phyloP scores from a whole-genome alignment of 768 basidiomycete genomes.

The Leccinum arenicola region DNA sequence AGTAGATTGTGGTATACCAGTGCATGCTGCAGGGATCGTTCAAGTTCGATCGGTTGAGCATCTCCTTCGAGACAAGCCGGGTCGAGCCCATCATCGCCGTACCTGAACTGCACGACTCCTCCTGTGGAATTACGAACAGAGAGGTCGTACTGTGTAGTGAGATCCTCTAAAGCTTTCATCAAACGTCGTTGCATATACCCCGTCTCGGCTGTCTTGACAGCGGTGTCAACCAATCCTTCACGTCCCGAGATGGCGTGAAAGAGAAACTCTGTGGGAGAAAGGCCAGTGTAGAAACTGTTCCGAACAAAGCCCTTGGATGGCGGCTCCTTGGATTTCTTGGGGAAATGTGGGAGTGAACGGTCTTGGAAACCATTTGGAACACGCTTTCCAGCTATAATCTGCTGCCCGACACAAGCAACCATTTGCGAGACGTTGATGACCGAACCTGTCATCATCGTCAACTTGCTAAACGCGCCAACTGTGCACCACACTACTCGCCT shows the following conservation, averaged over 20 bases:
- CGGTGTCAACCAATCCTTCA: conserved; percentile 98
- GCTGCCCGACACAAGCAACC: conserved; percentile 99
- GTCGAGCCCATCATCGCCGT: conserved; percentile 96
- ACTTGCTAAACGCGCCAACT: background rate
- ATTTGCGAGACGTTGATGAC: conserved; percentile 99
- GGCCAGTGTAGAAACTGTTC: conserved; percentile 93
- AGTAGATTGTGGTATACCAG: conserved; percentile 42
- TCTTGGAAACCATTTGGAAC: conserved; percentile 99
- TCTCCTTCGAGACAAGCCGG: conserved; percentile 96
- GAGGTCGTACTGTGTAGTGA: conserved; percentile 93
- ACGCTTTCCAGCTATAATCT: conserved; percentile 97
- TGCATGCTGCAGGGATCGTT: conserved; percentile 84
- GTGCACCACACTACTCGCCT: conserved; percentile 46
- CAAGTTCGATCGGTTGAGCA: conserved; percentile 87
- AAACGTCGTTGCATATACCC: conserved; percentile 99
- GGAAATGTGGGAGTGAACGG: conserved; percentile 97
- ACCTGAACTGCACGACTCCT: conserved; percentile 94
- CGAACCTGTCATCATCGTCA: conserved; percentile 61
- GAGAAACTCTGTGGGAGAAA: conserved; percentile 92
- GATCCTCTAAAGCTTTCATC: conserved; percentile 98
- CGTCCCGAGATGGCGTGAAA: conserved; percentile 99
- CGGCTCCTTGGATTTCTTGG: conserved; percentile 93
- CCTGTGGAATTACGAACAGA: conserved; percentile 94
- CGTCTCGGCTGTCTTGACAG: conserved; percentile 99
- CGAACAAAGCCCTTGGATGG: conserved; percentile 98